Percentiles rank a stretch among this genome's conserved stretches.
These are phyloP conservation scores for Cryoendolithus antarcticus DNA, from an alignment of 2,329 filamentous ascomycete genomes.

Conservation along the genomic window DNA sequence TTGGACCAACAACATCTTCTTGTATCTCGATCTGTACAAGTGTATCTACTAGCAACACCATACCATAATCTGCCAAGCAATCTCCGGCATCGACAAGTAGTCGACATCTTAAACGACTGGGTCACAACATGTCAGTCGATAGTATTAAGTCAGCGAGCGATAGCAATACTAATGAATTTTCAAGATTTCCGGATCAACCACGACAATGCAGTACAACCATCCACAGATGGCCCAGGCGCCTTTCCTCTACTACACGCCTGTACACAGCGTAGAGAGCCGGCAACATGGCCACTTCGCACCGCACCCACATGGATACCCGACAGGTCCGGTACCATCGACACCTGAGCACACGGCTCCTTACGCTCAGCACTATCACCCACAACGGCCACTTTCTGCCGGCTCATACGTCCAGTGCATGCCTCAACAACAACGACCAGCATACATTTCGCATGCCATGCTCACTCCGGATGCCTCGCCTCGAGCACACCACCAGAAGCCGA, in stretches of 20 bases:
- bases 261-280: slow-evolving; percentile 23
- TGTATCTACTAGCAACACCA: too few relatives aligned
- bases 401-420: background rate
- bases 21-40: too few relatives aligned
- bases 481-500: slow-evolving; percentile 61
- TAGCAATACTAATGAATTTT: too few relatives aligned
- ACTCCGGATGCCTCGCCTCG: slow-evolving; percentile 68
- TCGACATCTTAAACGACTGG: too few relatives aligned
- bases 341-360: slow-evolving; percentile 36
- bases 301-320: slow-evolving; percentile 46
- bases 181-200: too few relatives aligned
- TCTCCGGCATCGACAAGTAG: too few relatives aligned
- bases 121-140: too few relatives aligned
- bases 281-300: slow-evolving; percentile 2
- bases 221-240: slow-evolving; percentile 51
- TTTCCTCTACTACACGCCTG: slow-evolving; percentile 80
- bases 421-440: slow-evolving; percentile 33
- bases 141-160: too few relatives aligned
- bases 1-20: too few relatives aligned
- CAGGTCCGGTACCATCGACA: slow-evolving; percentile 30
- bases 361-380: slow-evolving; percentile 36
- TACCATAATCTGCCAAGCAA: too few relatives aligned
- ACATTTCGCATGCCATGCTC: slow-evolving; percentile 48
- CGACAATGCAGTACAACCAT: too few relatives aligned
- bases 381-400: slow-evolving; percentile 21